A percentile compares a stretch with the other conserved stretches of the same genome.
phyloP scores from a whole-genome alignment of 2,329 filamentous ascomycete genomes.

The Emmonsia crescens region DNA sequence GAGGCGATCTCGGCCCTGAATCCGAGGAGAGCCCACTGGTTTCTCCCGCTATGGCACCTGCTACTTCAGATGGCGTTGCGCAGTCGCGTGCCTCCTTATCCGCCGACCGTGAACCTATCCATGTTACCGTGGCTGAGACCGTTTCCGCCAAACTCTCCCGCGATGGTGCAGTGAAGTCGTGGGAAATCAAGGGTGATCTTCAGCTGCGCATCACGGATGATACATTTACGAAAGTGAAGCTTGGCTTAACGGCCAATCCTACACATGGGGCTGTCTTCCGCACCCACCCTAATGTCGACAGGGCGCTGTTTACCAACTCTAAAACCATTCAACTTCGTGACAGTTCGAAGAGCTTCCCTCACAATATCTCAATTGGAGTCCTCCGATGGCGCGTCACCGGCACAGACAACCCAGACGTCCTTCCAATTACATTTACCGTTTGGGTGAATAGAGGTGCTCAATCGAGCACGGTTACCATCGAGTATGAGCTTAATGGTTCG shows the following conservation, averaged over 20 bases:
- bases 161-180: conserved; percentile 75
- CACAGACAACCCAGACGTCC: conserved; percentile 67
- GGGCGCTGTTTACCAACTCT: conserved; percentile 67
- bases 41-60: conserved; percentile 43
- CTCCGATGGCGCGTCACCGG: conserved; percentile 77
- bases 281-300: conserved; percentile 94
- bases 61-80: conserved; percentile 38
- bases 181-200: conserved; percentile 85
- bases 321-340: conserved; percentile 88
- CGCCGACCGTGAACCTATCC: conserved; percentile 71
- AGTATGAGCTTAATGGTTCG: conserved; percentile 82
- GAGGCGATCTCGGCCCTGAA: conserved; percentile 80
- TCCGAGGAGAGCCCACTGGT: conserved; percentile 68
- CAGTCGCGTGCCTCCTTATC: conserved; percentile 53
- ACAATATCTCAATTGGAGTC: conserved; percentile 87
- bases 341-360: conserved; percentile 74
- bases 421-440: conserved; percentile 92
- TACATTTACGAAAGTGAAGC: conserved; percentile 81
- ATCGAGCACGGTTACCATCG: conserved; percentile 81
- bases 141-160: conserved; percentile 81
- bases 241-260: conserved; percentile 64
- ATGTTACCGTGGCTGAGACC: conserved; percentile 78
- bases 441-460: conserved; percentile 87
- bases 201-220: conserved; percentile 83
- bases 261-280: conserved; percentile 83